Base-by-base conservation (phyloP, 192 early-diverging fungal species). In the Chytriomyces hyalinus region DNA sequence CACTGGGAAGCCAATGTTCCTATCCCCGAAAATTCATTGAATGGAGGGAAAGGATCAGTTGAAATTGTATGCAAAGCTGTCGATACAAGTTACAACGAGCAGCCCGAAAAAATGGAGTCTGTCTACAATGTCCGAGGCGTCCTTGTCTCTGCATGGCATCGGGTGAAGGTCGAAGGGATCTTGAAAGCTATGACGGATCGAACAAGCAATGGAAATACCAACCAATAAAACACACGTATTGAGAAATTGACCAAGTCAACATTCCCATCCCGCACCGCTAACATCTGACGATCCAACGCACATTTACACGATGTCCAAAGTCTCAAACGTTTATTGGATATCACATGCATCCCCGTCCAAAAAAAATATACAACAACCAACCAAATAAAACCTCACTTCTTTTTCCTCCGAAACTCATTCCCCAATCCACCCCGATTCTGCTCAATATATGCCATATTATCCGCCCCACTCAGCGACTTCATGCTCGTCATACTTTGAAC, bases 391-490 rank as follows among this genome's bases (percentile, higher is more conserved):
- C 36, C 53, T 57, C 53, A 57, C 20, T 57, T 13, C 53, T 20
- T 57, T 20, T 57, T 57, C 20, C 53, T 17, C 63, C 63, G 17
- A 36, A 65, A 65, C 63, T 65, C 63, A 22, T 15, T 26, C 13
- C 63, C 26, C 63, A 72, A 26, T 59, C 72, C 72, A 47, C 72
- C 72, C 11, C 72, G 57, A 24, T n/a, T 17, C 44, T 73, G 72
- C 72, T 98, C 97, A 66, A 94, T 86, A 75, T 99, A 99, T 0
- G 96, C 96, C 95, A 99, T 99, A 72, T 91, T 88, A 80, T 96
- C 94, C 1, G 89, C 95, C 45, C 97, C 97, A 22, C 91, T 91
- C 69, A 97, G 86, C 59, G 92, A 93, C 80, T 90, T 94, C 74
- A 95, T 83, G 8, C 88, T 92, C n/a, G 90, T 90, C 0, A 83